Conservation (phyloP, 2,329 filamentous ascomycete species). For the Lomentospora prolificans region DNA sequence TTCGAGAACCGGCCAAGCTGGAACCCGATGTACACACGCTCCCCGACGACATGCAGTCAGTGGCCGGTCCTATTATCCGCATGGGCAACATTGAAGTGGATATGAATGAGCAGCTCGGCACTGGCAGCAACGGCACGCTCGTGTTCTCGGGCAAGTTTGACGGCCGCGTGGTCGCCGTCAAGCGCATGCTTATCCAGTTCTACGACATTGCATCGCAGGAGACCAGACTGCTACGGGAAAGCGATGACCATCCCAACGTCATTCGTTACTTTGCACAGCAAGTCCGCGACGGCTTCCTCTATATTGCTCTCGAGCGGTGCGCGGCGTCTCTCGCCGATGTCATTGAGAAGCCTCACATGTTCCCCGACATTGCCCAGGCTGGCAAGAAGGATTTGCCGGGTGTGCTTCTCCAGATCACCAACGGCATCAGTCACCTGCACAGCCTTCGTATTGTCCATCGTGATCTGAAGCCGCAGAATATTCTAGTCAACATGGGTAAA, state of each 20-base stretch:
- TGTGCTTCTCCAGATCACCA: slow-evolving; percentile 80
- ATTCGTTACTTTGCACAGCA: slow-evolving; percentile 95
- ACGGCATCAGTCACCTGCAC: slow-evolving; percentile 82
- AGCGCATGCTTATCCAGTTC: slow-evolving; percentile 92
- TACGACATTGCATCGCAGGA: slow-evolving; percentile 94
- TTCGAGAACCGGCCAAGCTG: slow-evolving; percentile 41
- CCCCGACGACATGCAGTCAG: slow-evolving; percentile 46
- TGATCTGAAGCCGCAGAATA: slow-evolving; percentile 96
- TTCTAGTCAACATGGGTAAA: slow-evolving; percentile 69
- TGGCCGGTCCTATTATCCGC: slow-evolving; percentile 48
- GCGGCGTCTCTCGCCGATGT: slow-evolving; percentile 90
- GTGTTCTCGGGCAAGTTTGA: slow-evolving; percentile 95
- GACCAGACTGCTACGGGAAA: slow-evolving; percentile 80
- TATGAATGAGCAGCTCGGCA: slow-evolving; percentile 53
- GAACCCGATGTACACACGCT: slow-evolving; percentile 54
- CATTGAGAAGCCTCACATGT: slow-evolving; percentile 62
- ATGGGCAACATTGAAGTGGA: slow-evolving; percentile 58
- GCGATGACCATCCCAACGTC: slow-evolving; percentile 92
- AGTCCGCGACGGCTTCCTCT: slow-evolving; percentile 79
- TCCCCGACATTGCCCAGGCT: slow-evolving; percentile 58
- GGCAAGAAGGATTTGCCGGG: slow-evolving; percentile 68
- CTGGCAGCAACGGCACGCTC: slow-evolving; percentile 92
- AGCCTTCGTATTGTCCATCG: slow-evolving; percentile 90
- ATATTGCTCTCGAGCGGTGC: slow-evolving; percentile 91
- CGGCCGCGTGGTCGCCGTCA: slow-evolving; percentile 86